Conservation (phyloP, 2,329 filamentous ascomycete species). For the Macrophomina phaseolina region DNA sequence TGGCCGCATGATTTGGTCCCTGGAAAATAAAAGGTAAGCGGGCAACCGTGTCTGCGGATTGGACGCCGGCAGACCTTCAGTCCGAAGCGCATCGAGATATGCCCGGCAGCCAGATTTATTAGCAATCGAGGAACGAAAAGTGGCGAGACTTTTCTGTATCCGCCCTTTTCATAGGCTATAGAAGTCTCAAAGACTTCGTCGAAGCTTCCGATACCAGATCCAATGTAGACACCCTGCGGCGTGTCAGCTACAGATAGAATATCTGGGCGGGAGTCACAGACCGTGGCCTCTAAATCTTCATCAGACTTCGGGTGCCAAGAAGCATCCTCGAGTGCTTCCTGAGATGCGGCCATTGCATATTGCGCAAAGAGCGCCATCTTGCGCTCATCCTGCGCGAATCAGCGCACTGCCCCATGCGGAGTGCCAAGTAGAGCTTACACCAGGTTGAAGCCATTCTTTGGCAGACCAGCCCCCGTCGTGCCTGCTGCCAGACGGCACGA, state of each 20-base stretch:
- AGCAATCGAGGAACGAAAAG: constrained; percentile 91
- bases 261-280: constrained; percentile 43
- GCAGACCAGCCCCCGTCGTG: constrained; percentile 53
- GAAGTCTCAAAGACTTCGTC: constrained; percentile 89
- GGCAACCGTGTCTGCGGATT: constrained; percentile 40
- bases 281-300: constrained; percentile 72
- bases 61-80: constrained; percentile 60
- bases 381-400: constrained; percentile 66
- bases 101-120: constrained; percentile 93
- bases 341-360: constrained; percentile 84
- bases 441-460: constrained; percentile 51
- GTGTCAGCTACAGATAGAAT: background rate
- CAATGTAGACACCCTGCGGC: constrained; percentile 81
- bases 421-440: constrained; percentile 35
- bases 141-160: constrained; percentile 91
- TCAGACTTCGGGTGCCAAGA: constrained; percentile 70
- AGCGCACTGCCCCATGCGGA: constrained; percentile 36
- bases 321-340: constrained; percentile 85
- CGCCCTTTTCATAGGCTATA: constrained; percentile 74
- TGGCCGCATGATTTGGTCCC: constrained; percentile 90
- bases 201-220: constrained; percentile 93
- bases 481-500: constrained; percentile 68
- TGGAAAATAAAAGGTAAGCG: background rate
- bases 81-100: constrained; percentile 90
- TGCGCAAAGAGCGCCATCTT: constrained; percentile 92